Percentiles rank a stretch among this genome's conserved stretches.
Evolutionary conservation across 257 asterid genomes (phyloP).

Genomic region (Petunia axillaris): DNA sequence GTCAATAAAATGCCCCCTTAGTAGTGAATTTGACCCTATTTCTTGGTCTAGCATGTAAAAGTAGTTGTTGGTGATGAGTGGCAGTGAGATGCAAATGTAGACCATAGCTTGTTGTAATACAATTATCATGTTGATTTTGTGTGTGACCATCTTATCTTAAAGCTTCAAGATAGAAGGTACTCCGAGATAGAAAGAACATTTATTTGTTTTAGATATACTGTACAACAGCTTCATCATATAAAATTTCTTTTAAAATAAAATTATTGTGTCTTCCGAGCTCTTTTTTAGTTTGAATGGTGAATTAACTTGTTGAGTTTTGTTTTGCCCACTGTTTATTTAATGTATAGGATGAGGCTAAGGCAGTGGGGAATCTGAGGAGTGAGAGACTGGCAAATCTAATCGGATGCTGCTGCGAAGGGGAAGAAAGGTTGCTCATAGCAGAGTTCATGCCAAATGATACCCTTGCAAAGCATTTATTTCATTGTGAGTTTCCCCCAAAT

Average conservation of each 20-base stretch:
- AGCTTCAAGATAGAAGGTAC: not conserved
- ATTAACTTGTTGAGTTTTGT: not conserved
- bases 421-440: conserved; percentile 52
- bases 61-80: not conserved
- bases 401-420: conserved; percentile 53
- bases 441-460: conserved; percentile 60
- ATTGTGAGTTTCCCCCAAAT: conserved; percentile 38
- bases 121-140: not conserved
- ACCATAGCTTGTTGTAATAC: not conserved
- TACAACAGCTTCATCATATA: not conserved
- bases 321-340: not conserved
- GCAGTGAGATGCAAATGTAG: not conserved
- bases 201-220: not conserved
- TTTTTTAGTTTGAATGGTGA: no score
- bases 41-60: not conserved
- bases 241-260: not conserved
- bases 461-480: conserved; percentile 57
- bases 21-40: not conserved
- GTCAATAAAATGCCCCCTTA: not conserved
- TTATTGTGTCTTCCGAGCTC: no score
- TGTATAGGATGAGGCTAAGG: conserved; percentile 48
- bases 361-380: conserved; percentile 53
- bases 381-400: conserved; percentile 51
- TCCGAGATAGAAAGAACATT: not conserved
- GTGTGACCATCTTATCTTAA: not conserved